Percentiles rank a stretch among this genome's conserved stretches.
Conservation (phyloP, 768 basidiomycete genomes). For the Lactarius akahatsu region DNA sequence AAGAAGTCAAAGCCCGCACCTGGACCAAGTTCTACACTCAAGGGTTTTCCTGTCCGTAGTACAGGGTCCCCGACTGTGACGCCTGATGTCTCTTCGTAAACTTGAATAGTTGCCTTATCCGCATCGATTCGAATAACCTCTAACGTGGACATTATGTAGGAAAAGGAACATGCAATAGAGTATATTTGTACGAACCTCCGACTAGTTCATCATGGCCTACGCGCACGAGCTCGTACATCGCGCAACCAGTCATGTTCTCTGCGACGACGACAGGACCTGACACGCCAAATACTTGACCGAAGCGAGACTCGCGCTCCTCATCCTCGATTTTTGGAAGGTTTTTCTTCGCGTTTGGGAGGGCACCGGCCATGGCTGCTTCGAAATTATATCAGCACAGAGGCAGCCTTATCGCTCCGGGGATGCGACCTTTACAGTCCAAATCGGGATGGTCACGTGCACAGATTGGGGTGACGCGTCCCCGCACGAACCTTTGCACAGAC, state of each 20-base stretch:
- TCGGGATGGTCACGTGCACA: constrained; percentile 21
- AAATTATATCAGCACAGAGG: not conserved
- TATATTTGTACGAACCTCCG: constrained; percentile 62
- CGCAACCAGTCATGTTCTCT: constrained; percentile 92
- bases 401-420: constrained; percentile 4
- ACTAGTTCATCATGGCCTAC: constrained; percentile 98
- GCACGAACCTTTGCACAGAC: constrained; percentile 16
- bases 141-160: constrained; percentile 35
- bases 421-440: constrained; percentile 2
- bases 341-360: constrained; percentile 85
- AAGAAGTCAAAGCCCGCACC: constrained; percentile 49
- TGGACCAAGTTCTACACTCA: constrained; percentile 96
- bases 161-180: not conserved
- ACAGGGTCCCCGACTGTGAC: constrained; percentile 99
- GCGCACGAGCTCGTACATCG: constrained; percentile 97
- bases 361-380: constrained; percentile 73
- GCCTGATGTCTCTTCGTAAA: constrained; percentile 99
- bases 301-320: constrained; percentile 85
- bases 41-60: constrained; percentile 93
- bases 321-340: constrained; percentile 85
- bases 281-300: constrained; percentile 90
- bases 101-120: constrained; percentile 98
- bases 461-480: constrained; percentile 39
- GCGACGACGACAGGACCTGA: constrained; percentile 99
- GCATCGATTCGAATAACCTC: constrained; percentile 99